Evolutionary conservation across 2,329 filamentous ascomycete species (phyloP).

Genomic region (Sarocladiaceae sp.): DNA sequence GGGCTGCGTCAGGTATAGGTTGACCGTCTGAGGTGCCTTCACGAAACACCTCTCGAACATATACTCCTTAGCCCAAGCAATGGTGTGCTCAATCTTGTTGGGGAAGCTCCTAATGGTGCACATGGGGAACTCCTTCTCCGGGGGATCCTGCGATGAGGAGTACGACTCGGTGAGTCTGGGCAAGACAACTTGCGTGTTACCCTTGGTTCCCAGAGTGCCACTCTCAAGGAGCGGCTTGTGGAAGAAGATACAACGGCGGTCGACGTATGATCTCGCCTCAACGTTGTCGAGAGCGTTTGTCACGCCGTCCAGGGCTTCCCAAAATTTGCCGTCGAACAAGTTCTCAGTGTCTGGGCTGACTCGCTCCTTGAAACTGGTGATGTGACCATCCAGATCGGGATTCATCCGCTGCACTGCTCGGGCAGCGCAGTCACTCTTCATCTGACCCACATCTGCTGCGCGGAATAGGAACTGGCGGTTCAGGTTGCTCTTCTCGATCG

Average conservation of each 20-base stretch:
- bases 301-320: constrained; percentile 79
- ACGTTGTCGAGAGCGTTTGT: constrained; percentile 98
- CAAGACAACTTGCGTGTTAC: constrained; percentile 93
- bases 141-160: constrained; percentile 88
- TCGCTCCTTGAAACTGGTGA: constrained; percentile 78
- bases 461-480: constrained; percentile 97
- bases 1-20: constrained; percentile 85
- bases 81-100: constrained; percentile 97
- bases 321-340: constrained; percentile 91
- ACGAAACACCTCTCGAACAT: constrained; percentile 93
- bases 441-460: constrained; percentile 82
- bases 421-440: constrained; percentile 95
- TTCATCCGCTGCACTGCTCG: constrained; percentile 93
- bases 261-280: constrained; percentile 92
- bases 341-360: constrained; percentile 89
- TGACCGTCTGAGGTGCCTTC: constrained; percentile 87
- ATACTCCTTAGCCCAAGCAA: constrained; percentile 89
- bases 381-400: constrained; percentile 81
- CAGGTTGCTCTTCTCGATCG: constrained; percentile 97
- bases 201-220: constrained; percentile 96
- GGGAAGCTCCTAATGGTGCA: constrained; percentile 96
- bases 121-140: constrained; percentile 98
- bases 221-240: constrained; percentile 93
- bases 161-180: constrained; percentile 93
- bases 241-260: constrained; percentile 96